Conservation (phyloP, 2,329 filamentous ascomycete genomes). For the Diplodia scrobiculata region DNA sequence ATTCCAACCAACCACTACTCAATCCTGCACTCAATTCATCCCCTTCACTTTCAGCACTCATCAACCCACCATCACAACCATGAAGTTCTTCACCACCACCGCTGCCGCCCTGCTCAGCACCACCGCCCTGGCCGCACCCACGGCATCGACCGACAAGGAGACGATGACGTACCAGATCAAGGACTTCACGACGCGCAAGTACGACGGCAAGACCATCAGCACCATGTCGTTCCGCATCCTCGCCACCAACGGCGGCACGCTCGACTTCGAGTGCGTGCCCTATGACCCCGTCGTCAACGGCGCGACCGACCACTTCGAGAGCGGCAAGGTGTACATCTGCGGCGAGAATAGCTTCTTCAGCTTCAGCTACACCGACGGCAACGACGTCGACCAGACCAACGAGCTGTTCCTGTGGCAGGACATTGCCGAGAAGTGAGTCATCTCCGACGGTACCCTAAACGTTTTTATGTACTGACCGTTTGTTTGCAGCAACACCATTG, state of each 20-base stretch:
- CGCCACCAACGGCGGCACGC: conserved; percentile 7
- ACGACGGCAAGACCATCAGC: conserved; percentile 21
- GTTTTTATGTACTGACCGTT: no score
- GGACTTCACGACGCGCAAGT: conserved; percentile 11
- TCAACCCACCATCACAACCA: background rate
- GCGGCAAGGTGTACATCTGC: conserved; percentile 17
- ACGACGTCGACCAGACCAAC: conserved; percentile 1
- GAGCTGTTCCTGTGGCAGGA: conserved; percentile 16
- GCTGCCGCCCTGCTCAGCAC: background rate
- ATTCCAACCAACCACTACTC: background rate
- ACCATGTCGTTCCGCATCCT: conserved; percentile 20
- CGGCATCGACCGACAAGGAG: background rate
- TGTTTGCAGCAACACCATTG: no score
- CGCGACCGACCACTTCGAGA: background rate
- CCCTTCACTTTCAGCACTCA: background rate
- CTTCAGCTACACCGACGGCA: conserved; percentile 17
- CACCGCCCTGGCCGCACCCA: background rate
- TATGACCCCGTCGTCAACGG: background rate
- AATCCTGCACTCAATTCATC: background rate
- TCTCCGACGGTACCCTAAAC: background rate
- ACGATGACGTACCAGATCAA: conserved; percentile 12
- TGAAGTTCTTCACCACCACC: conserved; percentile 8
- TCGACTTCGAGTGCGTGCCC: conserved; percentile 20
- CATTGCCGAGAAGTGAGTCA: background rate
- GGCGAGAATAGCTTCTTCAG: conserved; percentile 14